Base-by-base conservation (phyloP, 371 early-diverging fungal species). In the Amoeboaphelidium protococcarum region DNA sequence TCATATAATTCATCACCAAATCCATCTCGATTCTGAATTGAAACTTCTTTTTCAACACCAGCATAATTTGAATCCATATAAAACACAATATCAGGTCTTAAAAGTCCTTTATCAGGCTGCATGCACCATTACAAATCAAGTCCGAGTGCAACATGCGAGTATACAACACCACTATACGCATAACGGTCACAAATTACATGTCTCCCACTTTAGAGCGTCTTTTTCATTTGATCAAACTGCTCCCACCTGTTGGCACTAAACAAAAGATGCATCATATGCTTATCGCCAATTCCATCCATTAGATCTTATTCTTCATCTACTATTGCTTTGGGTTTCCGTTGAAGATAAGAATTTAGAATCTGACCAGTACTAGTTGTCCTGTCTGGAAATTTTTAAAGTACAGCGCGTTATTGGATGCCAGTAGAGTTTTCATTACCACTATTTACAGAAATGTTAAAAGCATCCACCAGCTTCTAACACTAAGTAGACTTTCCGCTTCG, bases 1-100 rank as follows among this genome's bases (percentile, higher is more conserved):
- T 99, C 98, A 56, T 94, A 95, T 1, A 88, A 61, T 59, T 99
- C 98, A 10, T 72, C 71, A 16, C 99, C 99, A 68, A 77, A 99
- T 2, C 80, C 92, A 4, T 69, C 75, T 25, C 98, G 65, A 45
- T 68, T 64, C 26, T 71, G 69, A 0, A 85, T 80, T n/a, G n/a
- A n/a, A 21, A 69, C 74, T 22, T 77, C 66, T 4, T 79, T 70
- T 1, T 72, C 58, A n/a, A 89, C 63, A n/a, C n/a, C n/a, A n/a
- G n/a, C n/a, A n/a, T n/a, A n/a, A n/a, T n/a, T n/a, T n/a, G n/a
- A n/a, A 56, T 97, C 94, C 54, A 98, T 52, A 54, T 82, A 98
- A 27, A 97, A 57, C 10, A 86, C 79, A 12, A 82, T 26, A 59
- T 91, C 88, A 2, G 99, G 98, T 19, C 61, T 61, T 3, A 82